These are phyloP conservation scores for Conoideocrella luteorostrata DNA, from an alignment of 2,329 filamentous ascomycete species.

Conservation along the genomic window DNA sequence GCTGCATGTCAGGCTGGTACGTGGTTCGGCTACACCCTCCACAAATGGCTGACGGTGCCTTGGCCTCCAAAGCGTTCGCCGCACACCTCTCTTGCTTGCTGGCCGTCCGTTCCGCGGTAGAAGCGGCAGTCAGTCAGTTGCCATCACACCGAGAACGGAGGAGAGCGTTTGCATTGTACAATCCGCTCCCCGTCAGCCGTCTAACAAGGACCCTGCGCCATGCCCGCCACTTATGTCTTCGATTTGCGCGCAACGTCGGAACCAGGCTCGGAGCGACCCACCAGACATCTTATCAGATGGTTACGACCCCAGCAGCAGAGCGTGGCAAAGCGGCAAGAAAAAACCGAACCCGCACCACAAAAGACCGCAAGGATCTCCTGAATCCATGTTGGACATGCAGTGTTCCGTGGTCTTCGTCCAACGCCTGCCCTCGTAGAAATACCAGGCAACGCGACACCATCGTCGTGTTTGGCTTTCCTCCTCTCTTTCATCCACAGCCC, in stretches of 20 bases:
- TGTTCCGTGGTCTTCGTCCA: background rate
- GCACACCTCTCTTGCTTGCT: too few relatives aligned
- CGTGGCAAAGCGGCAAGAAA: background rate
- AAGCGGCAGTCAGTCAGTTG: background rate
- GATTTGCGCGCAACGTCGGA: background rate
- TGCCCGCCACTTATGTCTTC: too few relatives aligned
- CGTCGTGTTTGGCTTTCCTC: background rate
- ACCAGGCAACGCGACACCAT: background rate
- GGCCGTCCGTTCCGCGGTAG: background rate
- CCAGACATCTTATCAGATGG: background rate
- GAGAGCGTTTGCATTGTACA: too few relatives aligned
- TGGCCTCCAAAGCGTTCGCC: too few relatives aligned
- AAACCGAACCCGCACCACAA: background rate
- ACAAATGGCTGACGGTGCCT: too few relatives aligned
- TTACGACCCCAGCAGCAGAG: too few relatives aligned
- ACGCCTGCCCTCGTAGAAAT: background rate
- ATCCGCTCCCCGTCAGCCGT: too few relatives aligned
- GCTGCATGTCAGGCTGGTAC: background rate
- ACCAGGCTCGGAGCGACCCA: background rate
- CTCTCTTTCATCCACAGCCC: background rate
- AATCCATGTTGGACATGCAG: background rate
- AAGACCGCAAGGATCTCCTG: background rate
- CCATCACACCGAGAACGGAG: too few relatives aligned
- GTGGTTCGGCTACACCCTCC: background rate
- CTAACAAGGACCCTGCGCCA: too few relatives aligned